Evolutionary conservation across 2,329 filamentous ascomycete species (phyloP).

Genomic region (Fusarium subglutinans): DNA sequence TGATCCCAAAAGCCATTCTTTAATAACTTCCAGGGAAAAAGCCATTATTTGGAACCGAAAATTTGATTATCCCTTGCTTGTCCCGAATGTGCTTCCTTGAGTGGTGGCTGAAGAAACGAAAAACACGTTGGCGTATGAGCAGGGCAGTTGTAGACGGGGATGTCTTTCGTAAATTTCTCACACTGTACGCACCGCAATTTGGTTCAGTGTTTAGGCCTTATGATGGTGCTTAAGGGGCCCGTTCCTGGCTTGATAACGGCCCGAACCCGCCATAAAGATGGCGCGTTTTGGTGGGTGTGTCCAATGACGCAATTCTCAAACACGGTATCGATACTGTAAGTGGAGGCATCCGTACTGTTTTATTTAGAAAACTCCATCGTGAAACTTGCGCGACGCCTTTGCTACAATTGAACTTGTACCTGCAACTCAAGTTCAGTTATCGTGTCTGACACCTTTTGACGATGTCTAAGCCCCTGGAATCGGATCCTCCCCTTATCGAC

Average conservation of each 20-base stretch:
- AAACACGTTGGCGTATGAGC: neutral
- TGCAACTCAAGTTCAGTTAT: neutral
- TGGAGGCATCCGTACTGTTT: neutral
- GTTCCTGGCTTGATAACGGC: neutral
- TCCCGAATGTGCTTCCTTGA: neutral
- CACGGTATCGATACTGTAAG: neutral
- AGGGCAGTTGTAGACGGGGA: neutral
- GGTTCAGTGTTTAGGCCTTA: neutral
- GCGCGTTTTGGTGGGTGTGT: neutral
- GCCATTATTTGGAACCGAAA: too few species aligned
- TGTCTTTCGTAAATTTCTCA: too few species aligned
- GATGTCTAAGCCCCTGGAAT: neutral
- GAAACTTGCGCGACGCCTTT: neutral
- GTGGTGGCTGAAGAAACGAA: neutral
- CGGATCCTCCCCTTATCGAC: neutral
- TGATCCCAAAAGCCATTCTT: too few species aligned
- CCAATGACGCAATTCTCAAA: neutral
- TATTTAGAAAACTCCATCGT: neutral
- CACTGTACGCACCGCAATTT: neutral
- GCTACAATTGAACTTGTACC: neutral
- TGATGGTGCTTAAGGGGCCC: neutral
- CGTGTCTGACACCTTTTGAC: neutral
- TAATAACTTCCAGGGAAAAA: too few species aligned
- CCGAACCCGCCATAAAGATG: neutral
- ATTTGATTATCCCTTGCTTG: too few species aligned